A percentile compares a stretch with the other conserved stretches of the same genome.
Evolutionary conservation across 345 rosid genomes (phyloP).

Genomic region (Gossypium turneri): DNA sequence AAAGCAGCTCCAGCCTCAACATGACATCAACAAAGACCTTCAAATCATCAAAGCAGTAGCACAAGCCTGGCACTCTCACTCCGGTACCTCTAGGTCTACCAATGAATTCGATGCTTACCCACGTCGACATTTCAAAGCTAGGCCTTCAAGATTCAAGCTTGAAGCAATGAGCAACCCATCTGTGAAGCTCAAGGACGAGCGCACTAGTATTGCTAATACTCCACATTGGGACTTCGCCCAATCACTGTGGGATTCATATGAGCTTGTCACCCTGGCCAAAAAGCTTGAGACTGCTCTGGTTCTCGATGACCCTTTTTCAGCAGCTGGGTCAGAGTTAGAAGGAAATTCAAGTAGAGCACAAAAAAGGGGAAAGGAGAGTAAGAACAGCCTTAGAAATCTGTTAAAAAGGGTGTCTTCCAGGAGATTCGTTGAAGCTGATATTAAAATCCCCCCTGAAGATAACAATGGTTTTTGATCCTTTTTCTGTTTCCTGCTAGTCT

Average conservation of each 20-base stretch:
- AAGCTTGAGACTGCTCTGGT: slow-evolving; percentile 53
- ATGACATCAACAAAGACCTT: slow-evolving; percentile 27
- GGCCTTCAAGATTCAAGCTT: slow-evolving; percentile 66
- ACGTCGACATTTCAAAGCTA: neutral
- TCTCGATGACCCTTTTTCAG: slow-evolving; percentile 34
- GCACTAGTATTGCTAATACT: neutral
- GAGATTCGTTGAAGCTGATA: slow-evolving; percentile 18
- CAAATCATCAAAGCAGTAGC: slow-evolving; percentile 86
- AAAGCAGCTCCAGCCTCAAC: slow-evolving; percentile 27
- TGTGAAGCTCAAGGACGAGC: slow-evolving; percentile 6
- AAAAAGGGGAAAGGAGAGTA: slow-evolving; percentile 32
- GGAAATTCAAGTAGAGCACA: slow-evolving; percentile 1
- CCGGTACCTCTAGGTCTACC: neutral
- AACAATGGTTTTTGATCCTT: slow-evolving; percentile 11
- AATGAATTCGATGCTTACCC: slow-evolving; percentile 12
- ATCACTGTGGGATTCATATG: slow-evolving; percentile 74
- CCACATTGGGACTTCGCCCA: slow-evolving; percentile 62
- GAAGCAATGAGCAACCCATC: slow-evolving; percentile 42
- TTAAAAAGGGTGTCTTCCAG: slow-evolving; percentile 46
- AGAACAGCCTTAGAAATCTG: slow-evolving; percentile 64
- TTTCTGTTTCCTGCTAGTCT: neutral
- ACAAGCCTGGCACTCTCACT: slow-evolving; percentile 74
- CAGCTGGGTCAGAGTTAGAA: neutral
- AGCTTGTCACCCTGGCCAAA: slow-evolving; percentile 58
- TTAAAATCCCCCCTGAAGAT: slow-evolving; percentile 12